Evolutionary conservation across 2,329 filamentous ascomycete genomes (phyloP), one percentile per base, ranked within the genome.

Genomic region (Diaporthe amygdali): DNA sequence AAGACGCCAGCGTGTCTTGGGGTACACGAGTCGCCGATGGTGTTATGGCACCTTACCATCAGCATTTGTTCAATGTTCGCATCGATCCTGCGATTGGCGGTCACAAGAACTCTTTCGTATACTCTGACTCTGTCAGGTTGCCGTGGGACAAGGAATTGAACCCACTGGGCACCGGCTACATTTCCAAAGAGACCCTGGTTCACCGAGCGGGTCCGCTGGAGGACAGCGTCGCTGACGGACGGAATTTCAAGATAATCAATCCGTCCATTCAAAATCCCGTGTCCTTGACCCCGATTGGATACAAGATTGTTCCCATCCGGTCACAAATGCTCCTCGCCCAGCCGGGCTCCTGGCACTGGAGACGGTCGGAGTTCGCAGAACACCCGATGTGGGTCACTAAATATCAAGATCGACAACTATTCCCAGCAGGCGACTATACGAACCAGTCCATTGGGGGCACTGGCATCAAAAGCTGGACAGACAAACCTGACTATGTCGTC

Each of bases 21-120:
- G 90, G 90, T 25, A 92, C 88, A 68, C 83, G 92, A 0, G 91
- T 94, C 2, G 84, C 85, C 0, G 87, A 89, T 0, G 91, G 91
- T 0, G 88, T 91, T 0, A 81, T 93, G 2, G 92, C 91, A 0
- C 90, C 90, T 72, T 90, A 92, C 78, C 91, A 94, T 74, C 92
- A 94, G 77, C 92, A 94, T 80, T 85, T 93, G 52, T 93, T 94
- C 77, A 87, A 84, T 30, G 80, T 90, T 51, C 86, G 91, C 1
- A 88, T 93, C 61, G 91, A 94, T 74, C 90, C 91, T 0, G 88
- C 88, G 10, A 85, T 92, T 47, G 90, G 46, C n/a, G 46, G 46
- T 15, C 46, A 12, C 46, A 27, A 49, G 46, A 49, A 49, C 46
- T 49, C 46, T 10, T 25, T 49, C n/a, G 46, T 27, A 15, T 12